Evolutionary conservation across 2,329 filamentous ascomycete genomes (phyloP), one percentile per base, ranked within the genome.

Genomic region (Colletotrichum kahawae): DNA sequence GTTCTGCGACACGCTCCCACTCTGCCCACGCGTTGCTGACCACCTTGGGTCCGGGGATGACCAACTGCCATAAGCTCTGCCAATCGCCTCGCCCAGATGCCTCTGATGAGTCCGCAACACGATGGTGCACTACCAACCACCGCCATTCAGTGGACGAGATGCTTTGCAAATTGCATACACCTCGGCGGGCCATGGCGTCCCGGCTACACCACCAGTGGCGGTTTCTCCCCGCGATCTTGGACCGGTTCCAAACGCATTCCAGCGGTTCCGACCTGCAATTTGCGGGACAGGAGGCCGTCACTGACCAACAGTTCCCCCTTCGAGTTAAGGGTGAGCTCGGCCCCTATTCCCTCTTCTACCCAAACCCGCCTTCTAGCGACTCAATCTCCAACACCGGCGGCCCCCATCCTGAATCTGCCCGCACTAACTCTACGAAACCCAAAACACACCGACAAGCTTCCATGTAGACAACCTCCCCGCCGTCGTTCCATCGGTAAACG

Each of bases 371-470:
- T 48, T 56, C 33, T 27, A 51, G 56, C 62, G 62, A 74, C 62
- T 75, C 33, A 67, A 71, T 75, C 63, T 75, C 72, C 72, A 71
- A 75, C 68, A 71, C 72, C 48, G 72, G 69, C 43, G 56, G 67
- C 72, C 69, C 38, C 62, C 72, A 29, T 67, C 10, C 68, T 67
- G 38, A 63, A 51, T 56, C 38, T 67, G 36, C 43, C 33, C 21
- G 63, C 72, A 33, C 69, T 27, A 57, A 51, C 71, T n/a, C 31
- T 34, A 12, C 67, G 62, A 34, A 75, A 72, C 63, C 69, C 70
- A 67, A 72, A 75, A 75, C 72, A 72, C 69, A 72, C 62, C 69
- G 69, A 67, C 69, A 72, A 64, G 29, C 43, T 64, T 56, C 63
- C 54, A 63, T 21, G 36, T 59, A 33, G 34, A 57, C 54, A 38